These are phyloP conservation scores for Pleurotus tuber-regium DNA, from an alignment of 768 basidiomycete genomes.

Conservation along the genomic window DNA sequence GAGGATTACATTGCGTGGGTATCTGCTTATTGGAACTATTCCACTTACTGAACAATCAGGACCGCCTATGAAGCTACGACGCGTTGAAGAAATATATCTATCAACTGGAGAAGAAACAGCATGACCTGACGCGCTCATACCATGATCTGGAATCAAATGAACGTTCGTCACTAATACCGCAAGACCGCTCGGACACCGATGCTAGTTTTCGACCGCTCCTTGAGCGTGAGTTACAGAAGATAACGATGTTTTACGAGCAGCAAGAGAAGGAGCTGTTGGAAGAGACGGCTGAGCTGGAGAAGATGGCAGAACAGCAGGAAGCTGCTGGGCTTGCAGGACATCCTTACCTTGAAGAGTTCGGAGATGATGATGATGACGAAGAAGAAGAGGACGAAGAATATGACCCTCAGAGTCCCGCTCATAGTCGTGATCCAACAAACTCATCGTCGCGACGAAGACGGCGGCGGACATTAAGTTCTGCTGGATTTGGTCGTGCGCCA, in stretches of 20 bases:
- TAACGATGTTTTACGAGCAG: constrained; percentile 70
- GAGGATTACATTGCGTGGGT: constrained; percentile 87
- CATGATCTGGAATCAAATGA: constrained; percentile 69
- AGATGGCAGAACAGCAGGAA: constrained; percentile 57
- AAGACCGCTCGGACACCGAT: constrained; percentile 43
- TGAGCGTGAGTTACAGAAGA: constrained; percentile 81
- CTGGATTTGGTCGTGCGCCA: constrained; percentile 15
- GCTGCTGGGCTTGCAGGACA: constrained; percentile 49
- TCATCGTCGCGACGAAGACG: constrained; percentile 7
- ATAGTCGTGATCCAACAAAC: constrained; percentile 19
- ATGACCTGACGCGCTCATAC: constrained; percentile 32
- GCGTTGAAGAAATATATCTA: constrained; percentile 83
- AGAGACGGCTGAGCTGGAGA: constrained; percentile 58
- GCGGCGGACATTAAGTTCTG: constrained; percentile 32
- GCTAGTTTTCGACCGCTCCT: constrained; percentile 68
- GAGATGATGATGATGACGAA: constrained; percentile 59
- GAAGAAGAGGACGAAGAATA: constrained; percentile 43
- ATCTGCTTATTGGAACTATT: neutral
- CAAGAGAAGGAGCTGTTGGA: constrained; percentile 73
- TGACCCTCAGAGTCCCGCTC: constrained; percentile 31
- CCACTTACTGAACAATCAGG: neutral
- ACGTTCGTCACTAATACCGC: constrained; percentile 50
- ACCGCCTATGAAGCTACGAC: constrained; percentile 60
- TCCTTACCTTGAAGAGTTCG: constrained; percentile 57
- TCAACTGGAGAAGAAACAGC: constrained; percentile 78